phyloP scores from a whole-genome alignment of 2,329 filamentous ascomycete genomes.

The Whalleya microplaca region DNA sequence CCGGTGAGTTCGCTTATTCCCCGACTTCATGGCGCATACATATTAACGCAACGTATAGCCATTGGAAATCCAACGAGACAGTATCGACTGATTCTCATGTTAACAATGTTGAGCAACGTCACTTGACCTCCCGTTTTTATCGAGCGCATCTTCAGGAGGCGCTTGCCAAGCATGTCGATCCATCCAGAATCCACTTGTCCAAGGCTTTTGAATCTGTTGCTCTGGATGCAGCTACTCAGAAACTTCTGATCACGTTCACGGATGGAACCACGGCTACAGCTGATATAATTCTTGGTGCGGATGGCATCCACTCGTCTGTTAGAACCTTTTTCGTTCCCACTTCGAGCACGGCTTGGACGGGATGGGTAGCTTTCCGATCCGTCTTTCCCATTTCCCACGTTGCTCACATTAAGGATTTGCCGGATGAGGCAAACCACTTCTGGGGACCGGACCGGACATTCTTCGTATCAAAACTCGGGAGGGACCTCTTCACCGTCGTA shows the following conservation, averaged over 20 bases:
- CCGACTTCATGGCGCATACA: neutral
- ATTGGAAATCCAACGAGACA: conserved; percentile 49
- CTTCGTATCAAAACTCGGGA: conserved; percentile 48
- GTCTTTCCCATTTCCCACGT: conserved; percentile 48
- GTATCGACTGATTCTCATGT: conserved; percentile 47
- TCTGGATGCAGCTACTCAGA: conserved; percentile 31
- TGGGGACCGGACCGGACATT: conserved; percentile 48
- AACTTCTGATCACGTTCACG: conserved; percentile 47
- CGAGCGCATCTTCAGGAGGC: conserved; percentile 54
- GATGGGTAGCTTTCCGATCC: conserved; percentile 49
- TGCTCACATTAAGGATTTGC: conserved; percentile 43
- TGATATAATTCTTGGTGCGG: conserved; percentile 55
- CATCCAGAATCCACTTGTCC: conserved; percentile 45
- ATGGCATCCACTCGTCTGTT: conserved; percentile 56
- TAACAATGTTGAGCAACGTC: conserved; percentile 41
- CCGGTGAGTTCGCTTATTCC: conserved; percentile 33
- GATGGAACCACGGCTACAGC: conserved; percentile 49
- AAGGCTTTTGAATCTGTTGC: conserved; percentile 46
- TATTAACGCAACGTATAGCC: conserved; percentile 29
- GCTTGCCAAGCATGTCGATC: conserved; percentile 48
- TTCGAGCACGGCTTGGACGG: conserved; percentile 45
- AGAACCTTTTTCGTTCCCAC: conserved; percentile 48
- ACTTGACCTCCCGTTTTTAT: conserved; percentile 50
- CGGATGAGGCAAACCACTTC: conserved; percentile 48
- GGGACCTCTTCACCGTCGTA: conserved; percentile 47